Evolutionary conservation across 192 early-diverging fungal species (phyloP).

Genomic region (Podila minutissima): DNA sequence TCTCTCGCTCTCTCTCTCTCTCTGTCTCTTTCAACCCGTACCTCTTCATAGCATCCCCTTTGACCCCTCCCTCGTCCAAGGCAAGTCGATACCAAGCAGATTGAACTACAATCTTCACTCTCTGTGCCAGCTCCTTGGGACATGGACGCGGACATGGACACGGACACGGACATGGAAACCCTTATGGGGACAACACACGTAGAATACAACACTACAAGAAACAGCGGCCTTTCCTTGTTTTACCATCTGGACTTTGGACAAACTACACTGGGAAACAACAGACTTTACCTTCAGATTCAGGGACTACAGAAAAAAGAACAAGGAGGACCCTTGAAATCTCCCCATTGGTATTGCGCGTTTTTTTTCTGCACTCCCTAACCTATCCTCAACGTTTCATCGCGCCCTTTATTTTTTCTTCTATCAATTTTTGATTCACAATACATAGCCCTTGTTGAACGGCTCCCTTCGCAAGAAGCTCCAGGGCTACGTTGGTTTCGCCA

Average conservation of each 20-base stretch:
- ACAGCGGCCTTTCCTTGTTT: too few relatives aligned
- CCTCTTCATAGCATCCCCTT: not conserved
- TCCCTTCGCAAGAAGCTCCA: constrained; percentile 55
- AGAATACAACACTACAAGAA: too few relatives aligned
- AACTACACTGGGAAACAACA: too few relatives aligned
- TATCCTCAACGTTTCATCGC: constrained; percentile 1
- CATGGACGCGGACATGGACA: too few relatives aligned
- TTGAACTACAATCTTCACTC: too few relatives aligned
- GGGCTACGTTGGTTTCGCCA: constrained; percentile 88
- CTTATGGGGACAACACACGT: too few relatives aligned
- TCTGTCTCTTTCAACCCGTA: not conserved
- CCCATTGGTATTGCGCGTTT: not conserved
- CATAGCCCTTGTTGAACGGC: constrained; percentile 32
- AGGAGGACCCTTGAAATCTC: constrained; percentile 4
- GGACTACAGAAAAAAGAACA: not conserved
- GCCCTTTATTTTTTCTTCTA: not conserved
- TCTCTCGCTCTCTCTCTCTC: not conserved
- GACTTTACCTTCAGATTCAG: not conserved
- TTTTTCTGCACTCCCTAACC: not conserved
- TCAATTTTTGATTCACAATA: not conserved
- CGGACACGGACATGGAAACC: too few relatives aligned
- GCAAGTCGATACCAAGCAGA: not conserved
- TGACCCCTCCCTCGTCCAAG: constrained; percentile 8
- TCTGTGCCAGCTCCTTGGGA: too few relatives aligned
- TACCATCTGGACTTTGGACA: too few relatives aligned